A percentile compares a stretch with the other conserved stretches of the same genome.
phyloP scores from a whole-genome alignment of 345 rosid genomes.

The Lepidium africanum region DNA sequence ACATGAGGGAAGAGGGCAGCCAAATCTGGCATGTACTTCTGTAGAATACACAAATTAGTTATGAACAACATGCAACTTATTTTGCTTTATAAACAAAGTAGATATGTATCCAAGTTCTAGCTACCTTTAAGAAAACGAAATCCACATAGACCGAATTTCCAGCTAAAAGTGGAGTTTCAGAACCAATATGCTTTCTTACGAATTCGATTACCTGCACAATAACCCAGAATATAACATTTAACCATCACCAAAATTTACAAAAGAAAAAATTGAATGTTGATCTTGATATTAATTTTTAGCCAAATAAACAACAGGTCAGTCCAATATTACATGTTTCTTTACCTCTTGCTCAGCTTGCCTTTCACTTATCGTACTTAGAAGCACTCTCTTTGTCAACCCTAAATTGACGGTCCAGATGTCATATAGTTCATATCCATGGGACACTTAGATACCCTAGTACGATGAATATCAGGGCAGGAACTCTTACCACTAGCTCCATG shows the following conservation, averaged over 20 bases:
- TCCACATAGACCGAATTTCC: constrained; percentile 89
- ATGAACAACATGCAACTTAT: constrained; percentile 39
- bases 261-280: neutral
- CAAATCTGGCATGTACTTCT: constrained; percentile 88
- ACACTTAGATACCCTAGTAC: neutral
- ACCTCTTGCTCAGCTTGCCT: constrained; percentile 84
- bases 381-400: constrained; percentile 85
- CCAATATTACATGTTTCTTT: neutral
- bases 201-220: constrained; percentile 68
- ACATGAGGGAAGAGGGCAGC: constrained; percentile 69
- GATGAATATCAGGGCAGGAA: neutral
- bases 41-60: constrained; percentile 25
- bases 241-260: neutral
- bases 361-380: constrained; percentile 58
- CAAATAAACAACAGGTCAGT: neutral
- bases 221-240: neutral
- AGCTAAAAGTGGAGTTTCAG: constrained; percentile 55
- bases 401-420: neutral
- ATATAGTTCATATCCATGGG: neutral
- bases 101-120: neutral
- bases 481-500: constrained; percentile 81
- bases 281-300: neutral
- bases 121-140: constrained; percentile 71
- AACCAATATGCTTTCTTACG: constrained; percentile 59
- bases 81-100: neutral